Conservation (phyloP, 441 rosid species). For the Populus tomentosa region DNA sequence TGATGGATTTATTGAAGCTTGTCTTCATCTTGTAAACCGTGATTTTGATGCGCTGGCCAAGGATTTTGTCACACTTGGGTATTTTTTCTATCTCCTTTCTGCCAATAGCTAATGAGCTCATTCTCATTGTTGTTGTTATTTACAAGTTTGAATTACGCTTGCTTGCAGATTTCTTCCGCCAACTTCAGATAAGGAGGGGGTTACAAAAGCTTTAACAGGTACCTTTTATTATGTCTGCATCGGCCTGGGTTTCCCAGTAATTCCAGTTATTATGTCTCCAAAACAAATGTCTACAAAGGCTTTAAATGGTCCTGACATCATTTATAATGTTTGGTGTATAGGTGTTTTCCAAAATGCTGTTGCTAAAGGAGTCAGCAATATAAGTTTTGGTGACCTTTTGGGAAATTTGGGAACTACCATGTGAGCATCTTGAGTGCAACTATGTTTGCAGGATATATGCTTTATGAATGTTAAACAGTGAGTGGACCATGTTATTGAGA, state of each 20-base stretch:
- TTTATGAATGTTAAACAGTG: not conserved
- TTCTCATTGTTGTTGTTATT: not conserved
- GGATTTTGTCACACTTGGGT: constrained; percentile 97
- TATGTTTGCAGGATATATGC: not conserved
- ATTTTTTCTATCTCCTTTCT: constrained; percentile 22
- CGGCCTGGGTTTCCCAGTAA: constrained; percentile 2
- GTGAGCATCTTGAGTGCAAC: constrained; percentile 34
- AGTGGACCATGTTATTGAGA: not conserved
- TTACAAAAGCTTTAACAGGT: constrained; percentile 91
- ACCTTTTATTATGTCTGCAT: constrained; percentile 14
- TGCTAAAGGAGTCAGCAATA: constrained; percentile 73
- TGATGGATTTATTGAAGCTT: constrained; percentile 90
- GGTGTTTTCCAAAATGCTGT: constrained; percentile 86
- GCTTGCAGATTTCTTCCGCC: constrained; percentile 83
- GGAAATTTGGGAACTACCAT: constrained; percentile 89
- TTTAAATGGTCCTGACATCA: constrained; percentile 12
- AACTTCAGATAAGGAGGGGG: constrained; percentile 73
- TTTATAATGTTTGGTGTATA: constrained; percentile 23
- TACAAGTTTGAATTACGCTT: constrained; percentile 4
- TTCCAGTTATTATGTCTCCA: constrained; percentile 4
- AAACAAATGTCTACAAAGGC: not conserved
- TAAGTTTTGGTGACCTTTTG: constrained; percentile 91
- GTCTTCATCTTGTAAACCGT: constrained; percentile 96
- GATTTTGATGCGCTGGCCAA: constrained; percentile 82
- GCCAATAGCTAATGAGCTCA: not conserved